Evolutionary conservation across 2,329 filamentous ascomycete species (phyloP), one percentile per base, ranked within the genome.

Genomic region (Chaetothyriales sp.): DNA sequence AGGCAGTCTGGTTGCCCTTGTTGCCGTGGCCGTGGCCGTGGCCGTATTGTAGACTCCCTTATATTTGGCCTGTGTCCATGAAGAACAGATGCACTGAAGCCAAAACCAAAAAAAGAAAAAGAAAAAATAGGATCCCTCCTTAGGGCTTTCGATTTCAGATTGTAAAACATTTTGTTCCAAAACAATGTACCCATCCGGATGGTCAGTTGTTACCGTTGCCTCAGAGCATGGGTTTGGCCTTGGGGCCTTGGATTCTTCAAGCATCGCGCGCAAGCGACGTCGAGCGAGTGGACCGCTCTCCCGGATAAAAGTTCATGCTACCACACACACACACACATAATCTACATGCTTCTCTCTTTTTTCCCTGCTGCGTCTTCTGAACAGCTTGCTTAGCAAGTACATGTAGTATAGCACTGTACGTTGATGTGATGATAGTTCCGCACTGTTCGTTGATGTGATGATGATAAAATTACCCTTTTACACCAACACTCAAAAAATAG

Each of bases 1-100:
- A 19, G 63, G 63, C 46, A 61, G 64, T 46, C 56, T 70, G 59
- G 46, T 69, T 50, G 67, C 65, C 45, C 50, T 66, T 48, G 63
- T 65, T 19, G 58, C 66, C 44, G 68, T 63, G 54, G 62, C 60
- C 25, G 68, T 63, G 54, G 62, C 60, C 25, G 53, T 66, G 49
- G 66, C 63, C 29, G 51, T 69, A 49, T 47, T 69, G 56, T 70
- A 67, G 64, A 40, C 33, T 15, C 7, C 29, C 10, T 40, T 6
- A 25, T 25, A 5, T 15, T 15, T 40, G 33, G 10, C 33, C 1
- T 15, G 2, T 15, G 33, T 10, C 13, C 5, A 15, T 40, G 33
- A 15, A 9, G 10, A 4, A 25, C 22, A 25, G 22, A 25, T 25
- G 22, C 22, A 40, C 33, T 13, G 10, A 15, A 15, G 8, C 33